These are phyloP conservation scores for Botrytis porri DNA, from an alignment of 2,329 filamentous ascomycete species.

Conservation along the genomic window DNA sequence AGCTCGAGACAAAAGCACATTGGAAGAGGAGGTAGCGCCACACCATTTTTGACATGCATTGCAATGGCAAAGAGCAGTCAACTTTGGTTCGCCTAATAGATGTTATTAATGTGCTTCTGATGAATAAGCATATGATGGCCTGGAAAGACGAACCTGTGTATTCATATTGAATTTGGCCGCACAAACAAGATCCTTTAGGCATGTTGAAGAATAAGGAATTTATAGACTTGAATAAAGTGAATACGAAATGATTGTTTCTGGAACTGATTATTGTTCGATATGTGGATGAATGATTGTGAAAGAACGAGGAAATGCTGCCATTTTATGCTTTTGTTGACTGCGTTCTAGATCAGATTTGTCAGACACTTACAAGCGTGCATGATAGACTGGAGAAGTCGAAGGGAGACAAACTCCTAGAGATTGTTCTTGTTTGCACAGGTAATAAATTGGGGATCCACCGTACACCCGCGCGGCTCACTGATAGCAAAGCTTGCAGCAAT, in stretches of 20 bases:
- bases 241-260: background rate
- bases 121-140: background rate
- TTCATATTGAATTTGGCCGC: background rate
- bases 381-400: background rate
- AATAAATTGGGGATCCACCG: background rate
- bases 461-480: background rate
- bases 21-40: constrained; percentile 52
- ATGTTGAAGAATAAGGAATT: background rate
- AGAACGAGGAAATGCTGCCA: background rate
- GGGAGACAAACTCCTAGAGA: background rate
- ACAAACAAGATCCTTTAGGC: background rate
- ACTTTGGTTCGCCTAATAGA: constrained; percentile 41
- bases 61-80: constrained; percentile 52
- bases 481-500: no score
- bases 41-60: constrained; percentile 52
- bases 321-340: background rate
- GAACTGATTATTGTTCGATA: background rate
- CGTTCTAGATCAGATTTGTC: background rate
- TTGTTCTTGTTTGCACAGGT: no score
- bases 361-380: background rate
- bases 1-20: constrained; percentile 48
- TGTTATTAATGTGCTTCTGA: background rate
- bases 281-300: background rate
- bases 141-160: background rate
- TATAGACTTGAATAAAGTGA: background rate